These are phyloP conservation scores for Phalaenopsis aphrodite DNA, from an alignment of 106 monocot species.

Conservation along the genomic window DNA sequence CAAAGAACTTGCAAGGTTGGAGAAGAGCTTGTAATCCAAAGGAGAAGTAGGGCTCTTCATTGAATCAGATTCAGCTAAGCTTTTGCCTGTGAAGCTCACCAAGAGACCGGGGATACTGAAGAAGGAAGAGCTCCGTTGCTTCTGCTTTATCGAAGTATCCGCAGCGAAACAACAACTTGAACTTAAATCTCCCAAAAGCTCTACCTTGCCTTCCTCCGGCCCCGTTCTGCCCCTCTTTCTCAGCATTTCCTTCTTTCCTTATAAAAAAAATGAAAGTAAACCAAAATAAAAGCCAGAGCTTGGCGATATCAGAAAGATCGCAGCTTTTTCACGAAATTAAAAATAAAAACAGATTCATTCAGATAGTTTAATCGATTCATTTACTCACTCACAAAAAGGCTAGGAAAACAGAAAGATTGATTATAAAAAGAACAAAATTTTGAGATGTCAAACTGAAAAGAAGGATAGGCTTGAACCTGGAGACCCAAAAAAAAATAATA, in stretches of 20 bases:
- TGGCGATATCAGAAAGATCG: neutral
- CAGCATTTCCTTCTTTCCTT: slow-evolving; percentile 28
- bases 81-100: slow-evolving; percentile 42
- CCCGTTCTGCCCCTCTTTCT: slow-evolving; percentile 33
- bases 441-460: neutral
- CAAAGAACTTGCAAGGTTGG: slow-evolving; percentile 26
- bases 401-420: neutral
- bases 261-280: neutral
- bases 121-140: slow-evolving; percentile 27
- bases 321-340: neutral
- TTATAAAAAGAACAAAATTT: neutral
- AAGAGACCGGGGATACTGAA: slow-evolving; percentile 54
- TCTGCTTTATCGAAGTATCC: slow-evolving; percentile 13
- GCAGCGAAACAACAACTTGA: slow-evolving; percentile 17
- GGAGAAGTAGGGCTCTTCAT: slow-evolving; percentile 70
- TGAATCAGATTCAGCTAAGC: slow-evolving; percentile 28
- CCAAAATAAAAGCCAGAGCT: neutral
- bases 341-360: neutral
- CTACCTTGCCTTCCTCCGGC: slow-evolving; percentile 23
- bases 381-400: neutral
- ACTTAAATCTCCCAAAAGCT: slow-evolving; percentile 21
- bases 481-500: neutral
- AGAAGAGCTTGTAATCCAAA: slow-evolving; percentile 42
- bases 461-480: neutral
- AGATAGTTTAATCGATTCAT: neutral